Conservation (phyloP, 805 yeast genomes). For the Candida ficus region DNA sequence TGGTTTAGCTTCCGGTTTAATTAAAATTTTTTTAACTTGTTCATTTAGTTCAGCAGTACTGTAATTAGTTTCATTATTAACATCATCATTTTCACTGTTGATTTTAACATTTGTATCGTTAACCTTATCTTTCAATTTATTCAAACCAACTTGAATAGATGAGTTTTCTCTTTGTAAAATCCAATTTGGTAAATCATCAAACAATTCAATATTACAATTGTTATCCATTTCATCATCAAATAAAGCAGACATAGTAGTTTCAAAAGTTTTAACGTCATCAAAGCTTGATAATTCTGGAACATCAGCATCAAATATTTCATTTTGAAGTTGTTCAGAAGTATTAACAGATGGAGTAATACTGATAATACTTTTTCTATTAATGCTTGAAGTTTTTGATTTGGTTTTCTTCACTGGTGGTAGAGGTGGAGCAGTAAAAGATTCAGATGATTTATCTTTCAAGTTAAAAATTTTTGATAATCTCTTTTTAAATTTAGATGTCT, state of each 20-base stretch:
- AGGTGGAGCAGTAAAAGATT: background rate
- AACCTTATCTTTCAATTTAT: background rate
- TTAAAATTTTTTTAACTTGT: background rate
- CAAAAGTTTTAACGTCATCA: slow-evolving; percentile 19
- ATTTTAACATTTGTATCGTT: background rate
- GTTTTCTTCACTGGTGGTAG: background rate
- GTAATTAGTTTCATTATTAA: background rate
- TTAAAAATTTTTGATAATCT: slow-evolving; percentile 22
- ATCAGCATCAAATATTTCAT: slow-evolving; percentile 6
- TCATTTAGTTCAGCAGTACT: background rate
- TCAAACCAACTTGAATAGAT: slow-evolving; percentile 14
- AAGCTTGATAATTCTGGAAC: slow-evolving; percentile 13
- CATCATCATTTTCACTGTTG: background rate
- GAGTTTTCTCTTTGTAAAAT: slow-evolving; percentile 19
- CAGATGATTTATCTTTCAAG: slow-evolving; percentile 3
- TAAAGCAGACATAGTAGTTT: slow-evolving; percentile 21
- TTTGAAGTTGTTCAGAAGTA: background rate
- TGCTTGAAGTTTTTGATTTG: background rate
- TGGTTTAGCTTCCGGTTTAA: background rate
- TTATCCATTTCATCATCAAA: slow-evolving; percentile 16
- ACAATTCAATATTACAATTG: background rate
- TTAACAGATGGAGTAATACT: no score
- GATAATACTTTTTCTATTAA: no score
- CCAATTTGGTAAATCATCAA: slow-evolving; percentile 9
- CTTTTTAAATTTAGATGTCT: background rate